These are phyloP conservation scores for Chlamydomonas incerta DNA, from an alignment of 139 green algal genomes.

Conservation along the genomic window DNA sequence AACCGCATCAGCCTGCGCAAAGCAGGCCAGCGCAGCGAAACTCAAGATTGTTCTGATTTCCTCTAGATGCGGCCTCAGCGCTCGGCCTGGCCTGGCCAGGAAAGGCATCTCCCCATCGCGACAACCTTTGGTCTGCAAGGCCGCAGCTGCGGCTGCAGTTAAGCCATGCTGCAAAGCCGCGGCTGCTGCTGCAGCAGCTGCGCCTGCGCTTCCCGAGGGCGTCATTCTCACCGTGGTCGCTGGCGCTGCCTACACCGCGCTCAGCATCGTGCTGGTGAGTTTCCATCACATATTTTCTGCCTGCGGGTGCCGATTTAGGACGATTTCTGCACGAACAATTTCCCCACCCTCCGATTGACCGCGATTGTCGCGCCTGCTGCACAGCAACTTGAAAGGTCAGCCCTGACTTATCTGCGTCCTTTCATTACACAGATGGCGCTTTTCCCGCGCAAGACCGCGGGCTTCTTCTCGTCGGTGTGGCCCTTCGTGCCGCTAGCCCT, in stretches of 20 bases:
- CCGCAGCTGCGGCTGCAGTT: not conserved
- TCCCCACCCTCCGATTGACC: not conserved
- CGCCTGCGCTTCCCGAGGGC: not conserved
- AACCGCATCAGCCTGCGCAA: too few species aligned
- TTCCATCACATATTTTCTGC: too few species aligned
- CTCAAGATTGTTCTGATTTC: too few species aligned
- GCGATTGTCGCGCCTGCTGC: too few species aligned
- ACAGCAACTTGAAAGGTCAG: too few species aligned
- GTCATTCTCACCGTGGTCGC: slow-evolving; percentile 20
- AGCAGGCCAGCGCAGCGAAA: too few species aligned
- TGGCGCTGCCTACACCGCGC: slow-evolving; percentile 8
- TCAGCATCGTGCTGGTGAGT: slow-evolving; percentile 2
- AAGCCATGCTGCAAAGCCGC: slow-evolving; percentile 7
- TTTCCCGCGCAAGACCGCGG: slow-evolving; percentile 6
- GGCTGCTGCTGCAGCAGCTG: not conserved
- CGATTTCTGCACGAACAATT: not conserved
- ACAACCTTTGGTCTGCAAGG: not conserved
- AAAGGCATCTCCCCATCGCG: too few species aligned
- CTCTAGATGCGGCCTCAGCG: too few species aligned
- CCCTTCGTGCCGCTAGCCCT: slow-evolving; percentile 63
- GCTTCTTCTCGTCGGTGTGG: slow-evolving; percentile 38
- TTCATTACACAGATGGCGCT: slow-evolving; percentile 44
- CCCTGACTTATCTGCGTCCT: too few species aligned
- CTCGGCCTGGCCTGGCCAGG: too few species aligned
- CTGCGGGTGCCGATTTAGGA: too few species aligned